Base-by-base conservation (phyloP, 2,329 filamentous ascomycete genomes). In the Periconia macrospinosa region DNA sequence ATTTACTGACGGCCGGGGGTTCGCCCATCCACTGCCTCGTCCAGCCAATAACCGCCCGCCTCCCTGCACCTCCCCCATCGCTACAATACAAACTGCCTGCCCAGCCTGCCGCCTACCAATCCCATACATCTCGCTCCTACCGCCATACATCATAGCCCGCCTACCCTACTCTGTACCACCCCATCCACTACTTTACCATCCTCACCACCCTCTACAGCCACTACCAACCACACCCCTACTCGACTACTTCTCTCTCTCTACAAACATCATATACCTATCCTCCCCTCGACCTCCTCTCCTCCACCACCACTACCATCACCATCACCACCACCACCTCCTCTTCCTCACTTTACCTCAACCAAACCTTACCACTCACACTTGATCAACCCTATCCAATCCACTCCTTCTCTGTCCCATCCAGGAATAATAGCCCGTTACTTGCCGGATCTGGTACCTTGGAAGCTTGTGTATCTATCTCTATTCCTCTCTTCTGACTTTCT, bases 131-230 rank as follows among this genome's bases (percentile, higher is more conserved):
- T 63, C 69, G 58, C 59, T 57, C 55, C 47, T 57, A 49, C 47
- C 46, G 65, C 62, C 62, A 69, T 72, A 69, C 68, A 71, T 71
- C 67, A 70, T 70, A 70, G 65, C 67, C 64, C 64, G 67, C 68
- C 71, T 66, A 67, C 62, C 54, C 52, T 30, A 14, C 59, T 55
- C 52, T 42, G 3, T n/a, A 49, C 57, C 56, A 54, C 55, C n/a
- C 55, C 49, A 50, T 47, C 55, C 63, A 62, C 59, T 64, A 59
- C 63, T 59, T 66, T 54, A 52, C 63, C 60, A 50, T 41, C 47
- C 45, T 27, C 48, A 27, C 23, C 59, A 33, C 55, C 54, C 57
- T 59, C 56, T 45, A 41, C 54, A 52, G 23, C 41, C 57, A 18
- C 40, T n/a, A 6, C 33, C 33, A 14, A 33, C 11, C 11, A 14